Evolutionary conservation across 2,329 filamentous ascomycete genomes (phyloP).

Genomic region (Colletotrichum cuscutae): DNA sequence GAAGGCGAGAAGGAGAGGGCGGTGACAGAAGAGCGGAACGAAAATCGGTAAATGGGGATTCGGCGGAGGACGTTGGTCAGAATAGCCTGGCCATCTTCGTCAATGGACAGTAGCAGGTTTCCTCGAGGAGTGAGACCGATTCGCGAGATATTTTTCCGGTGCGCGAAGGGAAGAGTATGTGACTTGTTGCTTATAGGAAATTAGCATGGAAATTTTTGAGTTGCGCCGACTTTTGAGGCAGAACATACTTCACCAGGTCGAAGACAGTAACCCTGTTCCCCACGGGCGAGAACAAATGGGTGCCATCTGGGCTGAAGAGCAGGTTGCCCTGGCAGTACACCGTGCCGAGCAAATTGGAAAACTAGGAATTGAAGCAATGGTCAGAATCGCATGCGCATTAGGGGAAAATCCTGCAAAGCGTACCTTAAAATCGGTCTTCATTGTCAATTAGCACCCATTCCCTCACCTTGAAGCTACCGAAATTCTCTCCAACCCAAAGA

Average conservation of each 20-base stretch:
- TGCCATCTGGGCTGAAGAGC: constrained; percentile 95
- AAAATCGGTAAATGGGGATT: constrained; percentile 92
- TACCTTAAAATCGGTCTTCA: constrained; percentile 99
- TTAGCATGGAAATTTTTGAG: background rate
- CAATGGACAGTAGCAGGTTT: constrained; percentile 91
- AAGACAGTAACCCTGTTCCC: constrained; percentile 97
- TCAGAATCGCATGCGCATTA: constrained; percentile 6
- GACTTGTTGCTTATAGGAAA: constrained; percentile 77
- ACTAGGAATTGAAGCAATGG: constrained; percentile 64
- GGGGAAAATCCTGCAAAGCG: constrained; percentile 32
- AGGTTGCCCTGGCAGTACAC: constrained; percentile 99
- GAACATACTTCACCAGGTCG: constrained; percentile 87
- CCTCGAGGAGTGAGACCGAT: constrained; percentile 90
- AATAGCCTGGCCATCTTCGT: constrained; percentile 94
- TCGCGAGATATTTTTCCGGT: constrained; percentile 91
- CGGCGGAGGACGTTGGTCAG: constrained; percentile 89
- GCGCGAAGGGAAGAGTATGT: constrained; percentile 86
- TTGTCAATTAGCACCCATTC: constrained; percentile 62
- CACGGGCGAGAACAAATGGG: constrained; percentile 93
- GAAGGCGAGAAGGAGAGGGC: constrained; percentile 91
- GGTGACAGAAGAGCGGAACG: constrained; percentile 86
- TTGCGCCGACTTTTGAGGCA: background rate
- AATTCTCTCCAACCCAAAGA: constrained; percentile 16
- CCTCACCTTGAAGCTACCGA: constrained; percentile 26
- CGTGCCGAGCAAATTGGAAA: constrained; percentile 97